Conservation (phyloP, 257 asterid species). For the Solanum stenotomum region DNA sequence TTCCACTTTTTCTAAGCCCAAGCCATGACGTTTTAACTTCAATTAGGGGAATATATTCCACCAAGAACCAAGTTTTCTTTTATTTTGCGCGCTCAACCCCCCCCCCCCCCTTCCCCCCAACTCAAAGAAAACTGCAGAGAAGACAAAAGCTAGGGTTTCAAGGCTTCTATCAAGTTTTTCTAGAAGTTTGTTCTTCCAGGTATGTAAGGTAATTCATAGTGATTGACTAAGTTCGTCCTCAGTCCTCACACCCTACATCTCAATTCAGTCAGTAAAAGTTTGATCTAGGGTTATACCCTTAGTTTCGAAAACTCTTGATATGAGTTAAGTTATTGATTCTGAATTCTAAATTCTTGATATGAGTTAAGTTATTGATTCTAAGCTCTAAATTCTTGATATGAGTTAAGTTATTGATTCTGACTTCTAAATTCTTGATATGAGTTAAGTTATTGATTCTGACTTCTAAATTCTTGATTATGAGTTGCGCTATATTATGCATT, state of each 20-base stretch:
- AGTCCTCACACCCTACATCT: not conserved
- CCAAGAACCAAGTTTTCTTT: not conserved
- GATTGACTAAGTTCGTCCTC: not conserved
- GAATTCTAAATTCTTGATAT: too few species aligned
- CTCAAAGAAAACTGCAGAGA: not conserved
- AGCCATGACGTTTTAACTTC: not conserved
- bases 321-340: too few species aligned
- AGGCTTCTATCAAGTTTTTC: not conserved
- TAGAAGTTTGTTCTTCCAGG: not conserved
- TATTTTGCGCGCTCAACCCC: not conserved
- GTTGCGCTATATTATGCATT: not conserved
- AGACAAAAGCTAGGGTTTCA: not conserved
- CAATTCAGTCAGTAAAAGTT: not conserved
- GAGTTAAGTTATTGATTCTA: not conserved
- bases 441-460: not conserved
- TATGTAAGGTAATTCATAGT: not conserved
- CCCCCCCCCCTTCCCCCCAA: not conserved
- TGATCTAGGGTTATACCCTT: not conserved
- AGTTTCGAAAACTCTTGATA: not conserved
- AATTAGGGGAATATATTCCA: not conserved
- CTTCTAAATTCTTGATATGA: not conserved
- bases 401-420: not conserved
- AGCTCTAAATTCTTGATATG: not conserved
- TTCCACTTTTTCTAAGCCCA: not conserved
- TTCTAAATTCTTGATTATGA: not conserved